Conservation (phyloP, 1,284 basidiomycete species). For the Ustilago bromivora region DNA sequence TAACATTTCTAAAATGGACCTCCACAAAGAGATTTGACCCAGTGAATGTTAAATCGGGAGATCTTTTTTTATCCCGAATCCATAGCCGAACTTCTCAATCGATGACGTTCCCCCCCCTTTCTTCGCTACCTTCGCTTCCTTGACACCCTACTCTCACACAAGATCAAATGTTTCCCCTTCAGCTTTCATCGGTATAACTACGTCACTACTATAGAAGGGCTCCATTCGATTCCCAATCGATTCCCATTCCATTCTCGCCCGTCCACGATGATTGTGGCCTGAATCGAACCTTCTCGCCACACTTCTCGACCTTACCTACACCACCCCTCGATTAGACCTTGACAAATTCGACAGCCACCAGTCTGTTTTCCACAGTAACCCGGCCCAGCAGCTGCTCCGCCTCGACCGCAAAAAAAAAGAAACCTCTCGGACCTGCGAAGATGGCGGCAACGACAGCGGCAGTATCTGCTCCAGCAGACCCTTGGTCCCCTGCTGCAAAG, state of each 20-base stretch:
- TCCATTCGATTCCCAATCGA: background rate
- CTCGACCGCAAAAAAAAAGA: background rate
- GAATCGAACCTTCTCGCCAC: background rate
- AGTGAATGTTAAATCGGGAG: background rate
- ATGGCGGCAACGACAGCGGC: conserved; percentile 23
- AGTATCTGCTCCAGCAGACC: background rate
- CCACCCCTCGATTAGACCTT: background rate
- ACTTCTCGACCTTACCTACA: background rate
- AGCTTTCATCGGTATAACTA: background rate
- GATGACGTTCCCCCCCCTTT: conserved; percentile 2
- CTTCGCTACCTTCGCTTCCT: background rate
- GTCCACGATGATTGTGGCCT: background rate
- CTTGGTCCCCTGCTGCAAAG: conserved; percentile 32
- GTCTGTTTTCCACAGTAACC: background rate
- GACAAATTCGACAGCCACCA: background rate
- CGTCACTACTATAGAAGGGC: background rate
- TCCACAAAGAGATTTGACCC: background rate
- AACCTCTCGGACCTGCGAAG: background rate
- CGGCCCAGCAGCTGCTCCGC: background rate
- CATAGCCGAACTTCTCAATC: conserved; percentile 8
- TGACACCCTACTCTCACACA: background rate
- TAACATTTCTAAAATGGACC: background rate
- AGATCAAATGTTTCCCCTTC: background rate
- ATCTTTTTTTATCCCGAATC: background rate
- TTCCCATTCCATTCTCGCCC: background rate